Evolutionary conservation across 164 flowering plant genomes (phyloP).

Genomic region (Sedum album): DNA sequence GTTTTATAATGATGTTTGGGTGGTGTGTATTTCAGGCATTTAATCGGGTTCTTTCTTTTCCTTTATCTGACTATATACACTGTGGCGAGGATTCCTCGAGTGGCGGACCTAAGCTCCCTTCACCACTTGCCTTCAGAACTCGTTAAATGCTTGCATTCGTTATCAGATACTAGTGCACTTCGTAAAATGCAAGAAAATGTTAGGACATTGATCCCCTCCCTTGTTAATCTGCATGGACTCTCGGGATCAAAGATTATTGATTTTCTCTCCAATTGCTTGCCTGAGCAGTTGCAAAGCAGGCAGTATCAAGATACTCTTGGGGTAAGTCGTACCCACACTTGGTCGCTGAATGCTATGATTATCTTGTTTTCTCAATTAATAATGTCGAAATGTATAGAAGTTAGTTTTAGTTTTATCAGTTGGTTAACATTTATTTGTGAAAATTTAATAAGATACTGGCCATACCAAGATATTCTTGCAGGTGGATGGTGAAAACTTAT

Average conservation of each 20-base stretch:
- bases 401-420: background rate
- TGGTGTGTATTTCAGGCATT: slow-evolving; percentile 11
- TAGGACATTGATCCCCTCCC: slow-evolving; percentile 39
- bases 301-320: slow-evolving; percentile 36
- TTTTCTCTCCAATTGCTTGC: slow-evolving; percentile 50
- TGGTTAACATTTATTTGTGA: background rate
- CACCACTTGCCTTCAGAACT: slow-evolving; percentile 44
- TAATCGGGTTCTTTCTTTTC: slow-evolving; percentile 11
- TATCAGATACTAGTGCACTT: slow-evolving; percentile 51
- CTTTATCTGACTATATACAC: slow-evolving; percentile 4
- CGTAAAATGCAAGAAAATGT: slow-evolving; percentile 38
- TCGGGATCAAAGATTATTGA: slow-evolving; percentile 50
- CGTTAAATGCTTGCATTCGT: slow-evolving; percentile 54
- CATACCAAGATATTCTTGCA: background rate
- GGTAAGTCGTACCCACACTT: slow-evolving; percentile 27
- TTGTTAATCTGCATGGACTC: slow-evolving; percentile 41
- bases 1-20: slow-evolving; percentile 4
- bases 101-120: slow-evolving; percentile 35
- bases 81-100: background rate
- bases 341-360: background rate
- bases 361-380: background rate
- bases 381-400: background rate
- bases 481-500: too few species aligned
- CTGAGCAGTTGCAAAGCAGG: slow-evolving; percentile 37
- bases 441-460: too few species aligned